Evolutionary conservation across 2,329 filamentous ascomycete species (phyloP), one percentile per base, ranked within the genome.

Genomic region (Fusarium udum): DNA sequence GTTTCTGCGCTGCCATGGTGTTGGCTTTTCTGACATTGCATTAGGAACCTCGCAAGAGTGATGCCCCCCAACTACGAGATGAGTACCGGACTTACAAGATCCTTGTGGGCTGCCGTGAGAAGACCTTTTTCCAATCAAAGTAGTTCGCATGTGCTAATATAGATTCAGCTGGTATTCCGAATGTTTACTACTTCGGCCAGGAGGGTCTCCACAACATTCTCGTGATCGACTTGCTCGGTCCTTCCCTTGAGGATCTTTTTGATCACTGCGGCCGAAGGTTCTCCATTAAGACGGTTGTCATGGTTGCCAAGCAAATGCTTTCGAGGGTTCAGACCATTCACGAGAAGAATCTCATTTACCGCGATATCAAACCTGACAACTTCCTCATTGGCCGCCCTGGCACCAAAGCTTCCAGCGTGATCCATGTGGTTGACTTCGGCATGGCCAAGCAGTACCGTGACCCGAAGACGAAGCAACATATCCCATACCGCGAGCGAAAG

Each of bases 11-110:
- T 14, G 15, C 26, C 22, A 42, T 31, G 36, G 26, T 16, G 22
- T 34, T 20, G 8, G n/a, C 22, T 34, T n/a, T 42, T 24, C 53
- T 67, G 39, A 72, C 75, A 64, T 56, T 45, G 36, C 24, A 55
- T n/a, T 77, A 97, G 94, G 96, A 99, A 92, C 96, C 96, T 68
- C 91, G 96, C 78, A 99, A 99, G 87, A 98, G 95, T 84, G 96
- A 99, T 86, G 96, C 96, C 82, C 96, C 96, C 65, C 96, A 99
- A 84, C 86, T 99, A 76, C 92, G 96, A 84, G 96, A 99, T 89
- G 96, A 99, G 84, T 99, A 99, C 84, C 91, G 96, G 80, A 99
- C 96, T 69, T 99, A 99, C 88, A 99, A 99, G 88, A 98, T 99
- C 79, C 91, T 99, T 77, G 96, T 98, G 76, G 96, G 96, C 82